Base-by-base conservation (phyloP, 2,329 filamentous ascomycete species). In the Penicillium sp. region DNA sequence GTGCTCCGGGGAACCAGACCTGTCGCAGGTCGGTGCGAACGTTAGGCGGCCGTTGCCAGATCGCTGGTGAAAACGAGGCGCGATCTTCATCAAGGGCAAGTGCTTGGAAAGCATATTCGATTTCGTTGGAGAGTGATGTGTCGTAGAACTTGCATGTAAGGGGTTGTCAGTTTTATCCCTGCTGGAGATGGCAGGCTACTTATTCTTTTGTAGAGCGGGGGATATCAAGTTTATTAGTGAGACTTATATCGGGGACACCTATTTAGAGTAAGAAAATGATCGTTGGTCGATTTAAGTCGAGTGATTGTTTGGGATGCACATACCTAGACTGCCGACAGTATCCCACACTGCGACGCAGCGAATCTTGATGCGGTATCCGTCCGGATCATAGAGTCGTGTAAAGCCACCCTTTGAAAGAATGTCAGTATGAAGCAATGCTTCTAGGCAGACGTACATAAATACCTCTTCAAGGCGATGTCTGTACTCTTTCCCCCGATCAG, bases 1-100 rank as follows among this genome's bases (percentile, higher is more conserved):
- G 78, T 7, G 73, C 70, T 36, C 77, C 77, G 2, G 75, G 75
- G 58, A 78, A 78, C 76, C 75, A 80, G 39, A 72, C 68, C 67
- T 79, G 77, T 40, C 72, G 73, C 2, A 78, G 65, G 12, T 70
- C 67, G 55, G 68, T 65, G 5, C 45, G 46, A 46, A 60, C 55
- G 26, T 60, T 55, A 10, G 60, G 54, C 13, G 67, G 65, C 21
- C 62, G 54, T 49, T 68, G 62, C 68, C 68, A 69, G 7, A 69
- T 34, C 3, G 66, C 61, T 3, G 68, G 68, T 3, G 64, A 55
- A 26, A 70, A 70, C 0, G 66, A 66, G 10, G 58, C 60, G 34
- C 68, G 58, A 8, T 63, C 56, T 53, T 70, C 68, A 15, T 70
- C 66, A 6, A 69, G 54, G 4, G 68, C 68, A 5, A 70, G 59